Percentiles rank a stretch among this genome's conserved stretches.
These are phyloP conservation scores for Rhinocladiella mackenziei DNA, from an alignment of 2,329 filamentous ascomycete species.

Conservation along the genomic window DNA sequence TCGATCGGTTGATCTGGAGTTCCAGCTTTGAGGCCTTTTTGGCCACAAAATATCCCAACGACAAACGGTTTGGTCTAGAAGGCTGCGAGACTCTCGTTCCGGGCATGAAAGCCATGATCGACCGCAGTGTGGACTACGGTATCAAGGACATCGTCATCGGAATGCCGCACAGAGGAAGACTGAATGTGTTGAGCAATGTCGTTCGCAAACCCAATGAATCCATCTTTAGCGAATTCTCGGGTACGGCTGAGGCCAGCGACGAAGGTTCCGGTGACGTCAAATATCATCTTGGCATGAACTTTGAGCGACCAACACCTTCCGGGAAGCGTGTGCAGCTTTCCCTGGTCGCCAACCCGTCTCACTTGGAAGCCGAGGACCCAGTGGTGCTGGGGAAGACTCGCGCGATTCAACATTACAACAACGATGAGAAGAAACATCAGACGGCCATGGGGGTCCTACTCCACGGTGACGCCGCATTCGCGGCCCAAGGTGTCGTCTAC, in stretches of 20 bases:
- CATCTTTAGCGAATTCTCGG: slow-evolving; percentile 97
- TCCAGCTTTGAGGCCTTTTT: slow-evolving; percentile 96
- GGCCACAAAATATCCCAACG: slow-evolving; percentile 97
- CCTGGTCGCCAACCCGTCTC: slow-evolving; percentile 95
- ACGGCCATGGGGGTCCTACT: slow-evolving; percentile 94
- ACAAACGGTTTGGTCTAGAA: slow-evolving; percentile 98
- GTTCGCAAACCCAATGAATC: slow-evolving; percentile 99
- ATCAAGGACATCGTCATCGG: slow-evolving; percentile 99
- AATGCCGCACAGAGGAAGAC: slow-evolving; percentile 97
- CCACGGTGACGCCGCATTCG: slow-evolving; percentile 95
- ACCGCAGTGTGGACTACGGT: slow-evolving; percentile 95
- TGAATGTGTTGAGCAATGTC: slow-evolving; percentile 97
- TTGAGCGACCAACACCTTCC: slow-evolving; percentile 94
- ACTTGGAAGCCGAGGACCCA: slow-evolving; percentile 96
- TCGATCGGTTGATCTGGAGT: slow-evolving; percentile 97
- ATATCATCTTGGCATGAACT: slow-evolving; percentile 99
- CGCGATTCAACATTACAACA: slow-evolving; percentile 98
- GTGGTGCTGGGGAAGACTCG: slow-evolving; percentile 97
- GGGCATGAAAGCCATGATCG: slow-evolving; percentile 98
- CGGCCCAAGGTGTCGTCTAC: slow-evolving; percentile 94
- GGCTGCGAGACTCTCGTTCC: slow-evolving; percentile 95
- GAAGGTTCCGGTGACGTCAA: slow-evolving; percentile 99
- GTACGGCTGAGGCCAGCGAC: slow-evolving; percentile 78
- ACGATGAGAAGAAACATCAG: slow-evolving; percentile 82
- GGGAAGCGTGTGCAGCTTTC: slow-evolving; percentile 99